Conservation (phyloP, 192 early-diverging fungal genomes). For the Rhizoclosmatium sp. region DNA sequence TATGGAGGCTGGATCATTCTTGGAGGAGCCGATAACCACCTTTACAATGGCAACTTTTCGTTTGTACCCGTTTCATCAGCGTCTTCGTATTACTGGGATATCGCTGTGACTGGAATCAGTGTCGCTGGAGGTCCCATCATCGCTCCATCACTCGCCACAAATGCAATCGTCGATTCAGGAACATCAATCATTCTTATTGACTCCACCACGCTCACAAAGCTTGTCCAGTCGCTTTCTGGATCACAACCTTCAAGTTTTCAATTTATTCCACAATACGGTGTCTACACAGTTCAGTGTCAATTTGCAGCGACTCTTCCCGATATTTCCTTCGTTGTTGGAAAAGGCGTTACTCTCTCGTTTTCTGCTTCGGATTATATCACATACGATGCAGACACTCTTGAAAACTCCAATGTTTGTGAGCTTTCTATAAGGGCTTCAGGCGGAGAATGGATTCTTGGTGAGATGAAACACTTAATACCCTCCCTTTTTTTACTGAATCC, state of each 20-base stretch:
- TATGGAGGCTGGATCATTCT: slow-evolving; percentile 15
- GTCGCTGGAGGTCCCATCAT: background rate
- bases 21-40: slow-evolving; percentile 18
- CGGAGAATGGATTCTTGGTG: background rate
- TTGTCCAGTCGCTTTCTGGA: background rate
- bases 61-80: background rate
- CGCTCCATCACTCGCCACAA: background rate
- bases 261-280: background rate
- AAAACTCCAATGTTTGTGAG: background rate
- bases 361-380: background rate
- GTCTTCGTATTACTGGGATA: slow-evolving; percentile 1
- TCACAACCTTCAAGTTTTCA: too few relatives aligned
- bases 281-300: background rate
- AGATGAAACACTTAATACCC: background rate
- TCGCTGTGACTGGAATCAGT: background rate
- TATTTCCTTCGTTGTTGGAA: background rate
- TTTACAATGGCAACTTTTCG: slow-evolving; percentile 25
- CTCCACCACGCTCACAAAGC: background rate
- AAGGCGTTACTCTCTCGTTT: background rate
- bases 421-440: background rate
- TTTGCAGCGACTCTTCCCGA: background rate
- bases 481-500: too few relatives aligned
- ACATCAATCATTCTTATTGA: slow-evolving; percentile 1
- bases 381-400: background rate
- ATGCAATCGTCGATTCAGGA: slow-evolving; percentile 7